phyloP scores from a whole-genome alignment of 306 rosid species.

The Dicorynia guianensis region DNA sequence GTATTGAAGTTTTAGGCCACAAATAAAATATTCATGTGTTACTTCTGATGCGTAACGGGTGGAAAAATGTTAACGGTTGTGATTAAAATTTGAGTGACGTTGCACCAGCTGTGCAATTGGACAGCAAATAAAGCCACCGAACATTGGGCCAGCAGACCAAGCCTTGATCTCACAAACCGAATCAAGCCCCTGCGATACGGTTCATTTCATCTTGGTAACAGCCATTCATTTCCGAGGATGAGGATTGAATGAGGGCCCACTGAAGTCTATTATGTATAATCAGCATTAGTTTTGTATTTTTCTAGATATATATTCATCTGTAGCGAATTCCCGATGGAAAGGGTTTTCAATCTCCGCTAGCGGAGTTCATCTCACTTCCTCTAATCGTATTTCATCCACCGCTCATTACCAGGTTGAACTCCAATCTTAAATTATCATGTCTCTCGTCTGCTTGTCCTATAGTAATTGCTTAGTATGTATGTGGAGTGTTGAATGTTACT shows the following conservation, averaged over 20 bases:
- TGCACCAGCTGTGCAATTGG: too few species aligned
- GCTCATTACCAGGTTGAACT: not conserved
- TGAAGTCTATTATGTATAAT: not conserved
- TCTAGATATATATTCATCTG: not conserved
- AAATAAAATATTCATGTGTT: too few species aligned
- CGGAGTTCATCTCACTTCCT: not conserved
- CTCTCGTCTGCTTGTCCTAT: not conserved
- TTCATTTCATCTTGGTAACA: not conserved
- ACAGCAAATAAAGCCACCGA: too few species aligned
- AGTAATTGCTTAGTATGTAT: not conserved
- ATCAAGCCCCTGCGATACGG: not conserved
- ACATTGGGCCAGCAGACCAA: too few species aligned
- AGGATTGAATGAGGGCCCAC: slow-evolving; percentile 59
- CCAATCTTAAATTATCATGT: slow-evolving; percentile 10
- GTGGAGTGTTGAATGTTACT: not conserved
- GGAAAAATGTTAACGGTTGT: too few species aligned
- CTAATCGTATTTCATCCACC: not conserved
- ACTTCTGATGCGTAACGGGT: too few species aligned
- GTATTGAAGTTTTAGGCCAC: too few species aligned
- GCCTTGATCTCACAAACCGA: too few species aligned
- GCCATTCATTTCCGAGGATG: slow-evolving; percentile 27
- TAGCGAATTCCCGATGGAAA: not conserved
- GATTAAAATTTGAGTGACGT: too few species aligned
- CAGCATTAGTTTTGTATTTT: not conserved
- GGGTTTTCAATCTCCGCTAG: not conserved